A percentile compares a stretch with the other conserved stretches of the same genome.
Conservation (phyloP, 305 asterid genomes). For the Ajuga reptans region DNA sequence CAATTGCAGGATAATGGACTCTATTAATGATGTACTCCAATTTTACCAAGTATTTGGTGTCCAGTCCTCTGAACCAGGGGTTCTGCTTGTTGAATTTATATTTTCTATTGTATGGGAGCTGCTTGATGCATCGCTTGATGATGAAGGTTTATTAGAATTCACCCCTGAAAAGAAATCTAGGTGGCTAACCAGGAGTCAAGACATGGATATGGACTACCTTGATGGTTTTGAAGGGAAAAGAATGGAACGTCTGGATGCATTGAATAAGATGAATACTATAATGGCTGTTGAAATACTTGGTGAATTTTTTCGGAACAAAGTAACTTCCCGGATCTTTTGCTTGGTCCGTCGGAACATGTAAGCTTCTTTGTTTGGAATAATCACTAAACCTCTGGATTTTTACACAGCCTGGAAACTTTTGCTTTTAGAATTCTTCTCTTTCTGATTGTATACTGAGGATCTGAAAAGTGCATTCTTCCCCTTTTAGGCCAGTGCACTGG, state of each 20-base stretch:
- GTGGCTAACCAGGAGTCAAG: conserved; percentile 61
- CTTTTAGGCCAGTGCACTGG: conserved; percentile 67
- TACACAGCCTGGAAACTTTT: conserved; percentile 13
- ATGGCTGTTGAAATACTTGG: conserved; percentile 79
- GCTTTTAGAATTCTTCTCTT: conserved; percentile 15
- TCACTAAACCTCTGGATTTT: not conserved
- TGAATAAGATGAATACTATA: conserved; percentile 62
- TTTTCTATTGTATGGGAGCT: conserved; percentile 72
- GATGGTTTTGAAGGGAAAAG: conserved; percentile 53
- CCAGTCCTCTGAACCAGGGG: conserved; percentile 66
- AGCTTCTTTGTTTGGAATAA: conserved; percentile 27
- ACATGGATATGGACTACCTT: conserved; percentile 63
- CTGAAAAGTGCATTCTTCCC: conserved; percentile 20
- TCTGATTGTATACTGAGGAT: conserved; percentile 18
- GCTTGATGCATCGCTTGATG: conserved; percentile 88
- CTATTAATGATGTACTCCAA: conserved; percentile 55
- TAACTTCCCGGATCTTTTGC: conserved; percentile 61
- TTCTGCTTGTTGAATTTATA: conserved; percentile 54
- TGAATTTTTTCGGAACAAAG: conserved; percentile 57
- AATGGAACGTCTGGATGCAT: conserved; percentile 52
- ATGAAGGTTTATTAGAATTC: conserved; percentile 65
- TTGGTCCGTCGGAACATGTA: conserved; percentile 84
- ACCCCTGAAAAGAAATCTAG: conserved; percentile 67
- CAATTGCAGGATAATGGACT: conserved; percentile 76
- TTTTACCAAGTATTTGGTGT: conserved; percentile 49